These are phyloP conservation scores for Purshia tridentata DNA, from an alignment of 306 rosid genomes.

Conservation along the genomic window DNA sequence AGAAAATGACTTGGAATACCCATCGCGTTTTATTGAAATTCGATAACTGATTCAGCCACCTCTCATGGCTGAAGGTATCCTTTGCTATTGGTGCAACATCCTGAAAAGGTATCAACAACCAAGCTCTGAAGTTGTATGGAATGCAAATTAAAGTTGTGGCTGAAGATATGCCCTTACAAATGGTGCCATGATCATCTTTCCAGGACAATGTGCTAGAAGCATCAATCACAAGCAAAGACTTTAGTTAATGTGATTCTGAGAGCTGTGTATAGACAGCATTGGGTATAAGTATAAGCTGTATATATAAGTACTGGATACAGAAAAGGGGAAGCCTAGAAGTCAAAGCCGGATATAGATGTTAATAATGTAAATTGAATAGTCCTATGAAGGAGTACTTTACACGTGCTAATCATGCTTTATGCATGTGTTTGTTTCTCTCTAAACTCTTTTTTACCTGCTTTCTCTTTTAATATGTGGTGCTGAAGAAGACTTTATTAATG, in stretches of 20 bases:
- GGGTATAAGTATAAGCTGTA: not conserved
- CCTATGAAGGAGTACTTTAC: no score
- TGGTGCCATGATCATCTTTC: not conserved
- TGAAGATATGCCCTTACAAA: not conserved
- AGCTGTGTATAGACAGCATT: not conserved
- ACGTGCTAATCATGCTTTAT: no score
- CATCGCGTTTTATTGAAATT: slow-evolving; percentile 47
- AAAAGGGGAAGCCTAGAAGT: not conserved
- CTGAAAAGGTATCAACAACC: not conserved
- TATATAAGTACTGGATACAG: not conserved
- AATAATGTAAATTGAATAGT: not conserved
- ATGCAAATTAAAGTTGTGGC: not conserved
- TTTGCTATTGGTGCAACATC: not conserved
- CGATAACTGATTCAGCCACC: slow-evolving; percentile 19
- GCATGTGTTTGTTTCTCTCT: no score
- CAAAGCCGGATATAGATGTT: not conserved
- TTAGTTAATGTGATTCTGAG: not conserved
- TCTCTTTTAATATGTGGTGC: no score
- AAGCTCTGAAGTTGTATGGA: not conserved
- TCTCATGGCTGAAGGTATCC: slow-evolving; percentile 20
- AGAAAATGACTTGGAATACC: slow-evolving; percentile 38
- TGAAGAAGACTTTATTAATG: no score
- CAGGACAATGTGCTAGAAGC: not conserved
- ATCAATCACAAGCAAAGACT: not conserved
- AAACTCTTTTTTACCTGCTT: no score